These are phyloP conservation scores for Combretum micranthum DNA, from an alignment of 345 rosid genomes.

Conservation along the genomic window DNA sequence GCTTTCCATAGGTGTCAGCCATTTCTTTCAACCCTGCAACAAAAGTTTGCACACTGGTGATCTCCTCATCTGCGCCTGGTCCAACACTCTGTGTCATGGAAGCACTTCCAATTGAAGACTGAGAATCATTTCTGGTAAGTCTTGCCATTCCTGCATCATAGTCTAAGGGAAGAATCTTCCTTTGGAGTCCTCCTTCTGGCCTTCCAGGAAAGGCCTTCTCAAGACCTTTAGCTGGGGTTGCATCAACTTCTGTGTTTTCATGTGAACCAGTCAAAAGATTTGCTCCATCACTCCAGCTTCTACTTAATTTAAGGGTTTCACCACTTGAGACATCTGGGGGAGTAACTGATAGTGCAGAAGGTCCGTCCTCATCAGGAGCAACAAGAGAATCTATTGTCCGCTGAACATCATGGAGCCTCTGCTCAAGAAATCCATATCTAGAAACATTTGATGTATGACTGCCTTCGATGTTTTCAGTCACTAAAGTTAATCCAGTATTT, in stretches of 20 bases:
- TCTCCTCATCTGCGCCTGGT: slow-evolving; percentile 52
- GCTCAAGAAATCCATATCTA: slow-evolving; percentile 33
- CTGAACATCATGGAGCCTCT: slow-evolving; percentile 42
- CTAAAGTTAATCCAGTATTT: slow-evolving; percentile 19
- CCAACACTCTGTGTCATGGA: slow-evolving; percentile 43
- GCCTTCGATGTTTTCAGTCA: slow-evolving; percentile 29
- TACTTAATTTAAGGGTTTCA: slow-evolving; percentile 34
- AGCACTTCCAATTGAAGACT: slow-evolving; percentile 68
- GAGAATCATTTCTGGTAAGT: slow-evolving; percentile 66
- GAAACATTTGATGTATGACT: slow-evolving; percentile 36
- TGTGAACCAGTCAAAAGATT: slow-evolving; percentile 35
- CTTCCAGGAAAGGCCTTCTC: slow-evolving; percentile 60
- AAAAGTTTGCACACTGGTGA: slow-evolving; percentile 67
- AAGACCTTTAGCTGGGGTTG: slow-evolving; percentile 61
- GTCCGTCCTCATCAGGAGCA: slow-evolving; percentile 26
- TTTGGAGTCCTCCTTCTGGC: slow-evolving; percentile 43
- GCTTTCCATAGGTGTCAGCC: slow-evolving; percentile 50
- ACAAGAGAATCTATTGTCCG: slow-evolving; percentile 36
- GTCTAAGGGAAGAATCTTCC: slow-evolving; percentile 34
- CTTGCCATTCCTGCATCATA: slow-evolving; percentile 20
- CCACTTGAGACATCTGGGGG: slow-evolving; percentile 35
- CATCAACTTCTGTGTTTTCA: slow-evolving; percentile 20
- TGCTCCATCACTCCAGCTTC: slow-evolving; percentile 56
- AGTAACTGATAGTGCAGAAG: slow-evolving; percentile 14
- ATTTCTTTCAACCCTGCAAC: slow-evolving; percentile 79